A percentile compares a stretch with the other conserved stretches of the same genome.
Evolutionary conservation across 495 filamentous ascomycete genomes (phyloP).

Genomic region (Penicillium ochrochloron): DNA sequence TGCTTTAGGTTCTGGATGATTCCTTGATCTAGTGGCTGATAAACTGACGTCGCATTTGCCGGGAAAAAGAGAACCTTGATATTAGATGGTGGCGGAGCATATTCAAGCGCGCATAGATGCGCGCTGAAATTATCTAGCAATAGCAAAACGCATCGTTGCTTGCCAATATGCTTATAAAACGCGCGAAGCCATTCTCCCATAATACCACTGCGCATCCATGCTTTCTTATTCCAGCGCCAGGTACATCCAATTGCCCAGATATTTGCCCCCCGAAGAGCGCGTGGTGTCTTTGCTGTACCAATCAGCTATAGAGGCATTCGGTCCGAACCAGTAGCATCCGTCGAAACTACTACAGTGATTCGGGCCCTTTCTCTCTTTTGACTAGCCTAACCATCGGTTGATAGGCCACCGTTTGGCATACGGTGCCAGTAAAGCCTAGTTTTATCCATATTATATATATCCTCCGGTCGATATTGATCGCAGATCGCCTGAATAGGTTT

Average conservation of each 20-base stretch:
- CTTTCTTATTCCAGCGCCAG: slow-evolving; percentile 19
- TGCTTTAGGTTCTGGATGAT: neutral
- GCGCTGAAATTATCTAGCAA: slow-evolving; percentile 28
- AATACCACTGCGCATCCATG: slow-evolving; percentile 22
- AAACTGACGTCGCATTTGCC: neutral
- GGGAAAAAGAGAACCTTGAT: neutral
- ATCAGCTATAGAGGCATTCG: slow-evolving; percentile 27
- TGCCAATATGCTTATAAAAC: slow-evolving; percentile 31
- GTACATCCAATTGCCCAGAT: slow-evolving; percentile 15
- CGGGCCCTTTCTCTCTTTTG: slow-evolving; percentile 19
- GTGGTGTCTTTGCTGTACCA: slow-evolving; percentile 27
- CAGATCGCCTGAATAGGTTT: slow-evolving; percentile 14
- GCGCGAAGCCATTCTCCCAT: slow-evolving; percentile 29
- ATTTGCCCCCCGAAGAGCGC: slow-evolving; percentile 22
- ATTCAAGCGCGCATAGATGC: neutral
- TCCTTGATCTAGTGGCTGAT: neutral
- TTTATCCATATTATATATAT: slow-evolving; percentile 16
- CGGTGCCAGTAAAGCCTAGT: slow-evolving; percentile 12
- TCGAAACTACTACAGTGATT: slow-evolving; percentile 26
- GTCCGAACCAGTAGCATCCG: slow-evolving; percentile 28
- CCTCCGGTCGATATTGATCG: slow-evolving; percentile 12
- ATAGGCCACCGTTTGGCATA: slow-evolving; percentile 21
- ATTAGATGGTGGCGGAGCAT: neutral
- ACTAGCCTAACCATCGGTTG: slow-evolving; percentile 5
- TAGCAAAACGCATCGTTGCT: slow-evolving; percentile 23